phyloP scores from a whole-genome alignment of 306 rosid species.

The Alnus rubra region DNA sequence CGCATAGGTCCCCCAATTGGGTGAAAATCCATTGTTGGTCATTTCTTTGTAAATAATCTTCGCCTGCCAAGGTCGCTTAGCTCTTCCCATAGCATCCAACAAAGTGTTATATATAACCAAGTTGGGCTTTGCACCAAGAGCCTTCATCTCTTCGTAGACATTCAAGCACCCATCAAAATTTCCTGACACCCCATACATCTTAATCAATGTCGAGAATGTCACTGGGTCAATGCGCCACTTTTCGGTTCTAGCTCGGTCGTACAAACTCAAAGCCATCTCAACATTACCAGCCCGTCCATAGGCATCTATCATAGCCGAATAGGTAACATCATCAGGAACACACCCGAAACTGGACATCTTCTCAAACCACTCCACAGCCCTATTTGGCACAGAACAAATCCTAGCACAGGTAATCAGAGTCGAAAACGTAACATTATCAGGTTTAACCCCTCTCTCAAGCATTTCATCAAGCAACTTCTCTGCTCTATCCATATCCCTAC shows the following conservation, averaged over 20 bases:
- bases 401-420: slow-evolving; percentile 75
- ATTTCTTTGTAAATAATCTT: slow-evolving; percentile 71
- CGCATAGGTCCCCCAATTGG: slow-evolving; percentile 66
- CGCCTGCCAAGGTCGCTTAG: slow-evolving; percentile 74
- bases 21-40: slow-evolving; percentile 53
- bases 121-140: slow-evolving; percentile 62
- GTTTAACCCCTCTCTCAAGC: slow-evolving; percentile 64
- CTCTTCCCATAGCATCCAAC: slow-evolving; percentile 73
- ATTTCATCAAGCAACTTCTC: slow-evolving; percentile 83
- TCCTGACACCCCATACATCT: slow-evolving; percentile 60
- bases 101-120: slow-evolving; percentile 60
- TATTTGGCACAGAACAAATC: slow-evolving; percentile 43
- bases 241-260: slow-evolving; percentile 69
- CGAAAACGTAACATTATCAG: slow-evolving; percentile 71
- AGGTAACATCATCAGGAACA: slow-evolving; percentile 61
- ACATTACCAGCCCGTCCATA: slow-evolving; percentile 73
- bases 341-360: slow-evolving; percentile 64
- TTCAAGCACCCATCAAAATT: slow-evolving; percentile 77
- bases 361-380: slow-evolving; percentile 86
- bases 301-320: slow-evolving; percentile 63
- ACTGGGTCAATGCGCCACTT: slow-evolving; percentile 66
- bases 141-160: slow-evolving; percentile 86
- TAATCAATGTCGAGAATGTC: slow-evolving; percentile 68
- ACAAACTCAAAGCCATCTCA: slow-evolving; percentile 71
- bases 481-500: slow-evolving; percentile 59